These are phyloP conservation scores for Elsinoe arachidis DNA, from an alignment of 2,329 filamentous ascomycete genomes.

Conservation along the genomic window DNA sequence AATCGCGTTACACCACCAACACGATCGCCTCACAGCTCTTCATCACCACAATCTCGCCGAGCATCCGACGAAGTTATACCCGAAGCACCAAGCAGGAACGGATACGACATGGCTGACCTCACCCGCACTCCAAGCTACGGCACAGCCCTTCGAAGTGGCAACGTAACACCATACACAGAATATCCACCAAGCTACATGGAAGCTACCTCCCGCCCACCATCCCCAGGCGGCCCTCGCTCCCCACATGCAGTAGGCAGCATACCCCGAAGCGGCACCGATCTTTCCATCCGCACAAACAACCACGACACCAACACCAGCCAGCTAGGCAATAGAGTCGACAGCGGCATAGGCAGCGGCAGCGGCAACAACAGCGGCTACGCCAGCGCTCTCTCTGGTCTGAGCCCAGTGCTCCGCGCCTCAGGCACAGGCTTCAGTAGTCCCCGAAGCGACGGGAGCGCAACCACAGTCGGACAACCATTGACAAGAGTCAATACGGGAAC, in stretches of 20 bases:
- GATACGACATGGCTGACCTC: slow-evolving; percentile 39
- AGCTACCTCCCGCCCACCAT: slow-evolving; percentile 36
- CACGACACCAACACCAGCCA: slow-evolving; percentile 18
- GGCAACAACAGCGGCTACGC: not conserved
- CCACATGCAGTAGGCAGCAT: not conserved
- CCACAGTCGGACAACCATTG: slow-evolving; percentile 8
- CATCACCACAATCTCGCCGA: slow-evolving; percentile 26
- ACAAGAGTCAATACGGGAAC: not conserved
- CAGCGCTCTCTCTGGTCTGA: not conserved
- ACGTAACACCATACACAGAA: slow-evolving; percentile 33
- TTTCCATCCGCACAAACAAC: slow-evolving; percentile 22
- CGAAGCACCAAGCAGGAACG: slow-evolving; percentile 16
- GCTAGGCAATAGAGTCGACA: not conserved
- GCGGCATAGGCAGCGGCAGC: not conserved
- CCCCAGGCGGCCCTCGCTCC: slow-evolving; percentile 20
- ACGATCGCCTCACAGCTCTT: slow-evolving; percentile 21
- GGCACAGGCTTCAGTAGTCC: slow-evolving; percentile 10
- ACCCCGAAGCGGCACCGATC: slow-evolving; percentile 20
- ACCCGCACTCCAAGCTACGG: slow-evolving; percentile 44
- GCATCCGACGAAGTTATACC: slow-evolving; percentile 20
- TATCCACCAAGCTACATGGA: slow-evolving; percentile 38
- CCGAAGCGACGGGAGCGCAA: not conserved
- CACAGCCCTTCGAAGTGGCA: slow-evolving; percentile 37
- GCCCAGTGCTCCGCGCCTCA: not conserved
- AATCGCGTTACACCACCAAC: slow-evolving; percentile 18